Conservation (phyloP, 1,139 yeast species). For the Hyphopichia khmerensis region DNA sequence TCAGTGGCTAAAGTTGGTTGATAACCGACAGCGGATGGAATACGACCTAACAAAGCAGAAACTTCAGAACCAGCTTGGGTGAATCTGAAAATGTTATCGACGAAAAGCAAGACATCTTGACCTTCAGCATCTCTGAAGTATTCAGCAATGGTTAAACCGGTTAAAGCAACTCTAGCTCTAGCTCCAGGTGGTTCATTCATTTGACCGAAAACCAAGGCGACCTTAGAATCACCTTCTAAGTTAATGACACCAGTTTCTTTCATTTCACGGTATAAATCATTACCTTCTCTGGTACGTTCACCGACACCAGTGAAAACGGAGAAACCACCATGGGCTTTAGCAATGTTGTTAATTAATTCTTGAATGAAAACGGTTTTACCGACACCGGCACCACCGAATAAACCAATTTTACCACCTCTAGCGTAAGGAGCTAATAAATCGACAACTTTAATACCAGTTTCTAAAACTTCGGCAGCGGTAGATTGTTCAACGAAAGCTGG, state of each 20-base stretch:
- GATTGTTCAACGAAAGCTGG: constrained; percentile 96
- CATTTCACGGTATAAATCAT: constrained; percentile 99
- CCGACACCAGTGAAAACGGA: constrained; percentile 99
- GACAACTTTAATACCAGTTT: constrained; percentile 99
- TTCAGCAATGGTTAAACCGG: constrained; percentile 99
- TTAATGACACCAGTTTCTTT: constrained; percentile 99
- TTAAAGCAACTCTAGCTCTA: constrained; percentile 99
- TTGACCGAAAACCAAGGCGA: constrained; percentile 99
- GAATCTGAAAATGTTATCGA: constrained; percentile 99
- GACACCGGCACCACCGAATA: constrained; percentile 99
- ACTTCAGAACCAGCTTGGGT: constrained; percentile 99
- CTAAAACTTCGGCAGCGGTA: constrained; percentile 95
- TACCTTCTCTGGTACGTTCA: constrained; percentile 99
- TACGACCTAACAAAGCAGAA: constrained; percentile 99
- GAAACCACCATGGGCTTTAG: constrained; percentile 99
- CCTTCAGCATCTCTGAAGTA: constrained; percentile 99
- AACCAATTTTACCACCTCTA: constrained; percentile 99
- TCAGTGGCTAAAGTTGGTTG: constrained; percentile 99
- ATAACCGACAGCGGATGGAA: constrained; percentile 99
- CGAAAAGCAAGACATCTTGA: constrained; percentile 99
- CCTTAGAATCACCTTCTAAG: constrained; percentile 99
- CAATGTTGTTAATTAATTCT: constrained; percentile 99
- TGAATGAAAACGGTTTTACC: constrained; percentile 99
- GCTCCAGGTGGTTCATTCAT: constrained; percentile 99
- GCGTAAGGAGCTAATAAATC: constrained; percentile 99